These are phyloP conservation scores for Dendrobium officinale DNA, from an alignment of 106 monocot genomes.

Conservation along the genomic window DNA sequence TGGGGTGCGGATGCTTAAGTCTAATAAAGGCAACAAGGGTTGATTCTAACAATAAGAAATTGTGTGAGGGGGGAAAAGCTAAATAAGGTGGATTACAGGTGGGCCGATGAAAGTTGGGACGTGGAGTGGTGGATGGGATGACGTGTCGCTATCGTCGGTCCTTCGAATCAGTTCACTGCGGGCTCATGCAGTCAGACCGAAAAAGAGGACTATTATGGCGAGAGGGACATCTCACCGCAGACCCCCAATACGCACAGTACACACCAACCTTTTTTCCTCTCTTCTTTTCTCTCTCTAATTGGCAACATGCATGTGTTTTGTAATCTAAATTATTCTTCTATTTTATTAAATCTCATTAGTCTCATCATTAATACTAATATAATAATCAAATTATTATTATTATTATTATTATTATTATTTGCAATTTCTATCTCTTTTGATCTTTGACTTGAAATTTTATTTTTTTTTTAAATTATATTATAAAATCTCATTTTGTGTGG, in stretches of 20 bases:
- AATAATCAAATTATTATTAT: too few species aligned
- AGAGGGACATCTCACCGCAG: slow-evolving; percentile 13
- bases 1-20: too few species aligned
- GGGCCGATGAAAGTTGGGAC: background rate
- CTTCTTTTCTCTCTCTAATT: background rate
- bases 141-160: slow-evolving; percentile 14
- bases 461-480: too few species aligned
- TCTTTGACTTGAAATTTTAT: too few species aligned
- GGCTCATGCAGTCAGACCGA: slow-evolving; percentile 7
- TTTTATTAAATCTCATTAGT: background rate
- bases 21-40: background rate
- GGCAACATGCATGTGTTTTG: background rate
- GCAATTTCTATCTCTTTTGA: too few species aligned
- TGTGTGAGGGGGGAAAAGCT: background rate
- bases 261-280: background rate
- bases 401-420: too few species aligned
- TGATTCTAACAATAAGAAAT: background rate
- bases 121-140: slow-evolving; percentile 4
- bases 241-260: slow-evolving; percentile 1
- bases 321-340: background rate
- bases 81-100: background rate
- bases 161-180: slow-evolving; percentile 9
- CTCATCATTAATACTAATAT: too few species aligned
- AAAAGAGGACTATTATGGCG: slow-evolving; percentile 2
- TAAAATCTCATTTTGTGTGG: too few species aligned